Percentiles rank a stretch among this genome's conserved stretches.
phyloP scores from a whole-genome alignment of 164 flowering plant species.

The Aristolochia fimbriata region DNA sequence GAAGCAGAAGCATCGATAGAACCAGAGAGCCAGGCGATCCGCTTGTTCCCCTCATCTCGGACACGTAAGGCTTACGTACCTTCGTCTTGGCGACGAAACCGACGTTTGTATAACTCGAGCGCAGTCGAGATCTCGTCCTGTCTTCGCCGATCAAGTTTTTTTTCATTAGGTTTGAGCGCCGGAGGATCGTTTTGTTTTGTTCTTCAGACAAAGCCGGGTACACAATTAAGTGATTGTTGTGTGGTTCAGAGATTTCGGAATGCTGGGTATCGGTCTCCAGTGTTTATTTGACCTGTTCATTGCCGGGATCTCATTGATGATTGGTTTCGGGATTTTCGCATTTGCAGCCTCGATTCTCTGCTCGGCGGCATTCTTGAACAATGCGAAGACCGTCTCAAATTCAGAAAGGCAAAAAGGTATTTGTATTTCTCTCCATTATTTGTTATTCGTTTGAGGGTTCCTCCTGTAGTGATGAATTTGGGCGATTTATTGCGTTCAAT shows the following conservation, averaged over 20 bases:
- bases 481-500: neutral
- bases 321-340: conserved; percentile 67
- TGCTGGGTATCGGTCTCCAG: conserved; percentile 40
- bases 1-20: no score
- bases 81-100: no score
- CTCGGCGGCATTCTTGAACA: conserved; percentile 72
- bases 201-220: no score
- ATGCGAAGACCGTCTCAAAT: conserved; percentile 39
- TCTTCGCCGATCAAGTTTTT: no score
- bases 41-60: no score
- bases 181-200: no score
- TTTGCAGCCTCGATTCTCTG: conserved; percentile 70
- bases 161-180: no score
- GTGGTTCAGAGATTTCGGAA: neutral
- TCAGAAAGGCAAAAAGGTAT: neutral
- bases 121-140: no score
- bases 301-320: conserved; percentile 65
- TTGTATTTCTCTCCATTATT: neutral
- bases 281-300: conserved; percentile 47
- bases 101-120: no score
- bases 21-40: no score
- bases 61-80: no score
- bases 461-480: neutral
- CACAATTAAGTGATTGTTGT: no score
- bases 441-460: neutral